A percentile compares a stretch with the other conserved stretches of the same genome.
Evolutionary conservation across 768 basidiomycete genomes (phyloP).

Genomic region (Tylopilus felleus): DNA sequence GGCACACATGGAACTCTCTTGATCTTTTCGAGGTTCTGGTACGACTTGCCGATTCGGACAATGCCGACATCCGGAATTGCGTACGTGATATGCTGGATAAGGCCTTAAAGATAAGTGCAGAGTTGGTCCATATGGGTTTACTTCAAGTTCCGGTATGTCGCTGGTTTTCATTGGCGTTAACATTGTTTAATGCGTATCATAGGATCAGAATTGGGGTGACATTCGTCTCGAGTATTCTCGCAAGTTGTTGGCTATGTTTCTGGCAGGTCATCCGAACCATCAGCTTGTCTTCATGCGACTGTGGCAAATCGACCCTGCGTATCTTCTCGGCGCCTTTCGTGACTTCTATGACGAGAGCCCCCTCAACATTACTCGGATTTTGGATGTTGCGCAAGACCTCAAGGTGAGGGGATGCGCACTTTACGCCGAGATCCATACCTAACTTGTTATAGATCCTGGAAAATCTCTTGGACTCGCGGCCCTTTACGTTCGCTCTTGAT

Average conservation of each 20-base stretch:
- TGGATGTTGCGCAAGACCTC: conserved; percentile 93
- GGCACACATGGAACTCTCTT: conserved; percentile 91
- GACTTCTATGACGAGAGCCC: conserved; percentile 92
- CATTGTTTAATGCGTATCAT: neutral
- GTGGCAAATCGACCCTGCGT: conserved; percentile 85
- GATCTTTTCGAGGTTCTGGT: conserved; percentile 88
- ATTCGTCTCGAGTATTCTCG: conserved; percentile 85
- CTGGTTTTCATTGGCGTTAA: neutral
- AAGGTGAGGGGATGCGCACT: conserved; percentile 52
- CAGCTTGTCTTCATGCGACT: conserved; percentile 97
- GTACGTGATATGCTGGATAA: conserved; percentile 93
- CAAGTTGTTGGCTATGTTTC: conserved; percentile 83
- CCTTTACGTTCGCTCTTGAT: conserved; percentile 88
- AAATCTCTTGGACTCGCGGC: conserved; percentile 84
- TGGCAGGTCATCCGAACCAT: conserved; percentile 90
- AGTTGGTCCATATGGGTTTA: conserved; percentile 90
- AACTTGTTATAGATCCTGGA: conserved; percentile 69
- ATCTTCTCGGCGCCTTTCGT: conserved; percentile 83
- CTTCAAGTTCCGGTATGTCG: conserved; percentile 81
- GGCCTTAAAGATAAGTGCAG: conserved; percentile 89
- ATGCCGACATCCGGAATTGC: conserved; percentile 63
- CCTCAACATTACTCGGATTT: conserved; percentile 88
- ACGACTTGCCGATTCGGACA: conserved; percentile 71
- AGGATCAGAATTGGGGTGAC: conserved; percentile 85
- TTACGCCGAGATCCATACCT: neutral